Percentiles rank a stretch among this genome's conserved stretches.
These are phyloP conservation scores for Picea glauca DNA, from an alignment of 75 land plant species.

Conservation along the genomic window DNA sequence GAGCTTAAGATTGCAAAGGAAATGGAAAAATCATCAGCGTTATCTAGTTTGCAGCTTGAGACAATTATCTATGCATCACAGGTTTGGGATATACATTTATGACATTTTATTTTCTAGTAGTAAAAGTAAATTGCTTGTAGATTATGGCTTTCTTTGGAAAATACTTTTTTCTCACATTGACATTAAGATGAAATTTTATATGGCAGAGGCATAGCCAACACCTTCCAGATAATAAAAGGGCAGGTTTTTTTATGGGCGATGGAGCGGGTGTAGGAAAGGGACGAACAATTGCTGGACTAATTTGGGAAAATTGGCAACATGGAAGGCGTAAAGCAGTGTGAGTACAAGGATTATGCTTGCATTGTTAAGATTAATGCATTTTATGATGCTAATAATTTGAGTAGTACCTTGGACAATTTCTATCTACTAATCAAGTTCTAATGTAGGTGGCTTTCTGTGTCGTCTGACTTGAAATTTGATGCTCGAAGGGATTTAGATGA, in stretches of 20 bases:
- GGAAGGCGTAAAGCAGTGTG: slow-evolving; percentile 80
- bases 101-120: not conserved
- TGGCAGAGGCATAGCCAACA: slow-evolving; percentile 89
- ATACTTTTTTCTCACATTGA: not conserved
- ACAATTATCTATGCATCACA: slow-evolving; percentile 93
- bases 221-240: slow-evolving; percentile 65
- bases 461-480: slow-evolving; percentile 93
- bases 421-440: slow-evolving; percentile 7
- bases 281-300: slow-evolving; percentile 92
- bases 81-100: slow-evolving; percentile 30
- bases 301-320: slow-evolving; percentile 98
- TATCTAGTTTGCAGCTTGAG: slow-evolving; percentile 95
- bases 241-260: slow-evolving; percentile 98
- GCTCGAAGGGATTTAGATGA: slow-evolving; percentile 96
- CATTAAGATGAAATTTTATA: not conserved
- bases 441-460: slow-evolving; percentile 93
- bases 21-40: slow-evolving; percentile 58
- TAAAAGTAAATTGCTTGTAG: slow-evolving; percentile 3
- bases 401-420: slow-evolving; percentile 4
- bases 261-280: slow-evolving; percentile 99
- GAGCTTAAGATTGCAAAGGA: slow-evolving; percentile 61
- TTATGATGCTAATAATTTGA: slow-evolving; percentile 5
- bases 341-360: slow-evolving; percentile 14
- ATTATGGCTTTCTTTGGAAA: not conserved
- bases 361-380: not conserved